Conservation (phyloP, 106 monocot genomes). For the Phalaenopsis aphrodite region DNA sequence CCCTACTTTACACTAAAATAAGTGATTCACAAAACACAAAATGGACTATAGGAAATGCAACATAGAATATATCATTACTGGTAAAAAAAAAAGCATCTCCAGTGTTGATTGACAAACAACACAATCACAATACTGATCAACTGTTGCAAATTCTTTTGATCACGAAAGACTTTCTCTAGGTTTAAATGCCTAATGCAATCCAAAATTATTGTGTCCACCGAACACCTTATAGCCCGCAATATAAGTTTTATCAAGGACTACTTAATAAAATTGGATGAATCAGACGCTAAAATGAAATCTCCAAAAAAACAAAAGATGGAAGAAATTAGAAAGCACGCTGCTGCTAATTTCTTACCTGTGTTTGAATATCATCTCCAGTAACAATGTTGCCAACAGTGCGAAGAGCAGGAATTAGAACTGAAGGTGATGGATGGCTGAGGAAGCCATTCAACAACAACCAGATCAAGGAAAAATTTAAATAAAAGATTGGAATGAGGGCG, state of each 20-base stretch:
- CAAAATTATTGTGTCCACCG: background rate
- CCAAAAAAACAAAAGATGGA: background rate
- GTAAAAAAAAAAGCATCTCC: background rate
- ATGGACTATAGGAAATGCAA: background rate
- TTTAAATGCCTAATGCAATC: background rate
- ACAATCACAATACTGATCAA: background rate
- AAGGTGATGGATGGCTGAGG: slow-evolving; percentile 38
- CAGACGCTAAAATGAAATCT: background rate
- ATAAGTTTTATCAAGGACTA: background rate
- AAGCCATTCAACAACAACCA: background rate
- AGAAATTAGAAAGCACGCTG: background rate
- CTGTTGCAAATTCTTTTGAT: background rate
- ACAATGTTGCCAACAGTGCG: slow-evolving; percentile 45
- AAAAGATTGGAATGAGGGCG: background rate
- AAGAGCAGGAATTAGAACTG: slow-evolving; percentile 43
- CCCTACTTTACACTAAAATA: background rate
- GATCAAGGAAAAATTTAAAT: background rate
- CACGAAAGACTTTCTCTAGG: background rate
- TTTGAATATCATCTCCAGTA: slow-evolving; percentile 43
- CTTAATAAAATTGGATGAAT: background rate
- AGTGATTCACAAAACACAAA: background rate
- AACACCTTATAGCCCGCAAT: background rate
- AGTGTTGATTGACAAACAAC: background rate
- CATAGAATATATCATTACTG: background rate
- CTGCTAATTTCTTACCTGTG: slow-evolving; percentile 19